Percentiles rank a stretch among this genome's conserved stretches.
Conservation (phyloP, 441 rosid species). For the Daphne laureola region DNA sequence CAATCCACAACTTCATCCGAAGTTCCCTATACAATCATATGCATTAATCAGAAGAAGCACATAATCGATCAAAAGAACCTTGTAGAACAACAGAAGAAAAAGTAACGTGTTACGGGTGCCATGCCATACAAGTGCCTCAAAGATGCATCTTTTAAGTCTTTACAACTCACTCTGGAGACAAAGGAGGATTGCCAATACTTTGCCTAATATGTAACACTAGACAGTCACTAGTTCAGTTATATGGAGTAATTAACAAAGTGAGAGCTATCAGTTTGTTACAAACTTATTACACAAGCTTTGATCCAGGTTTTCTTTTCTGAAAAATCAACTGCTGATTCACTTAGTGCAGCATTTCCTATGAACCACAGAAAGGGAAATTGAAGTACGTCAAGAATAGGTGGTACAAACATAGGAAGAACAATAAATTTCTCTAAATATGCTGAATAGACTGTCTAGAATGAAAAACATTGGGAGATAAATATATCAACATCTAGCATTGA, state of each 20-base stretch:
- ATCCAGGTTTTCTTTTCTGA: conserved; percentile 1
- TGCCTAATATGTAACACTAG: background rate
- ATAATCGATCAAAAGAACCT: background rate
- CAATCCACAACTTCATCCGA: conserved; percentile 95
- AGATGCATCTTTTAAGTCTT: background rate
- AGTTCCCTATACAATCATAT: conserved; percentile 59
- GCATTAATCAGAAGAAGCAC: background rate
- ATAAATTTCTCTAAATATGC: no score
- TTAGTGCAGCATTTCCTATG: no score
- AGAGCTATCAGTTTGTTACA: conserved; percentile 19
- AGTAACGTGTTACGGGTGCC: background rate
- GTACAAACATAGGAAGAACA: no score
- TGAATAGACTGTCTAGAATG: no score
- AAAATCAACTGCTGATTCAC: no score
- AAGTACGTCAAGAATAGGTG: no score
- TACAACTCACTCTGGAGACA: background rate
- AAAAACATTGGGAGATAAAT: no score
- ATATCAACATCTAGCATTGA: no score
- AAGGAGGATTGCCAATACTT: conserved; percentile 2
- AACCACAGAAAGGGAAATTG: no score
- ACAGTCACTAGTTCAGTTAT: conserved; percentile 10
- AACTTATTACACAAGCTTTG: conserved; percentile 11
- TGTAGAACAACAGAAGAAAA: conserved; percentile 3
- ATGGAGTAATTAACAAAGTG: conserved; percentile 9
- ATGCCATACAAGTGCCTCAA: conserved; percentile 2